Conservation (phyloP, 2,329 filamentous ascomycete species). For the Monosporascus sp. region DNA sequence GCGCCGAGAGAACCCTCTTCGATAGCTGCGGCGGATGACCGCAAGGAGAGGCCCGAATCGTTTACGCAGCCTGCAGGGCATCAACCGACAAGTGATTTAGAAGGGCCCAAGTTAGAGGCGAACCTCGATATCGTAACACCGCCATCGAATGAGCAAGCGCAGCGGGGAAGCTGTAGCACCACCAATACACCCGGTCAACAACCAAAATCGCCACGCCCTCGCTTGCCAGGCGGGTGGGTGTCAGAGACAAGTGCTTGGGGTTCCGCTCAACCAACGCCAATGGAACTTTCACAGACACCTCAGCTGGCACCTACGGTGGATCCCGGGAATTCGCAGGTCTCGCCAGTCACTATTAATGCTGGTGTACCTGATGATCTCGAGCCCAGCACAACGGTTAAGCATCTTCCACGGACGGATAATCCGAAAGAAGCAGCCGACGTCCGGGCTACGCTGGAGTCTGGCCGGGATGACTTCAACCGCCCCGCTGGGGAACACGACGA, state of each 20-base stretch:
- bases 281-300: constrained; percentile 11
- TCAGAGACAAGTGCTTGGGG: constrained; percentile 19
- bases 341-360: constrained; percentile 11
- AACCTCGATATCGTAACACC: constrained; percentile 12
- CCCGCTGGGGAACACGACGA: constrained; percentile 17
- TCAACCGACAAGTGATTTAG: constrained; percentile 12
- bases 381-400: constrained; percentile 14
- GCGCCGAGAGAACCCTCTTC: too few relatives aligned
- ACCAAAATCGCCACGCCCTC: constrained; percentile 11
- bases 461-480: constrained; percentile 7
- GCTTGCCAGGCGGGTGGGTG: constrained; percentile 25
- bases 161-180: constrained; percentile 5
- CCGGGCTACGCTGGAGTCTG: constrained; percentile 2
- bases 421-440: constrained; percentile 3
- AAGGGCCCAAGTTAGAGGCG: constrained; percentile 13
- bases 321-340: constrained; percentile 7
- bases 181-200: not conserved
- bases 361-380: constrained; percentile 13
- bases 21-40: not conserved
- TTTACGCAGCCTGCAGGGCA: constrained; percentile 5
- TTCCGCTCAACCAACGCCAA: constrained; percentile 16
- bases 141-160: not conserved
- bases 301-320: constrained; percentile 7
- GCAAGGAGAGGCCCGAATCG: constrained; percentile 1
- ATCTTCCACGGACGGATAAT: constrained; percentile 13